Base-by-base conservation (phyloP, 2,329 filamentous ascomycete species). In the Aspergillus sp. region DNA sequence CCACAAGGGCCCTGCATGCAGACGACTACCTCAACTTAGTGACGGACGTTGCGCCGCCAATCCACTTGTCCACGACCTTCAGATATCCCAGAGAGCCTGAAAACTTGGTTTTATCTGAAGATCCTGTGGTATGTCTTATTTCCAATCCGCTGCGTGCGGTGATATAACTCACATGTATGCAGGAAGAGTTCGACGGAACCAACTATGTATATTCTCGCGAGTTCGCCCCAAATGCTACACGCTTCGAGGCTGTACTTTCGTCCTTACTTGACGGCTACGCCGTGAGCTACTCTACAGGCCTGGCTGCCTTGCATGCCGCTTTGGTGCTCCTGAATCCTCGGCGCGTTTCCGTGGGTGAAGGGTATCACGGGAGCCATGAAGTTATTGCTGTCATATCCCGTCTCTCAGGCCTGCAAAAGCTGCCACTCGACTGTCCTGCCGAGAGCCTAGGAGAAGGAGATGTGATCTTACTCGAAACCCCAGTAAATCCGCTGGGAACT, bases 351-450 rank as follows among this genome's bases (percentile, higher is more conserved):
- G 92, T 98, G 63, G 88, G 89, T 34, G 87, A 85, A 7, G 93
- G 93, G 41, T 98, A 98, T 79, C 94, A 98, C 79, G 95, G 95
- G 65, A 96, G 91, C 77, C 92, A 97, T 75, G 92, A 91, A 66
- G 91, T 97, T n/a, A 86, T 97, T 68, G 76, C 28, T 3, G 70
- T 98, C 41, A 82, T 96, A 63, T 79, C 85, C 54, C 91, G 91
- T 64, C 87, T 98, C 45, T 92, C 89, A 17, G 90, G 90, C 0
- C 84, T 96, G 28, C 78, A 89, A 74, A 85, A 89, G 66, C 83
- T 97, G 1, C 84, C 88, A n/a, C 84, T 98, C 13, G 86, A 90
- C 70, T 91, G 87, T 71, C 81, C 87, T 8, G 81, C 84, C 7
- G 85, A 86, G 46, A 85, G 87, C 28, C 83, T 98, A 1, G 83